These are phyloP conservation scores for Acidiella bohemica DNA, from an alignment of 495 filamentous ascomycete species.

Conservation along the genomic window DNA sequence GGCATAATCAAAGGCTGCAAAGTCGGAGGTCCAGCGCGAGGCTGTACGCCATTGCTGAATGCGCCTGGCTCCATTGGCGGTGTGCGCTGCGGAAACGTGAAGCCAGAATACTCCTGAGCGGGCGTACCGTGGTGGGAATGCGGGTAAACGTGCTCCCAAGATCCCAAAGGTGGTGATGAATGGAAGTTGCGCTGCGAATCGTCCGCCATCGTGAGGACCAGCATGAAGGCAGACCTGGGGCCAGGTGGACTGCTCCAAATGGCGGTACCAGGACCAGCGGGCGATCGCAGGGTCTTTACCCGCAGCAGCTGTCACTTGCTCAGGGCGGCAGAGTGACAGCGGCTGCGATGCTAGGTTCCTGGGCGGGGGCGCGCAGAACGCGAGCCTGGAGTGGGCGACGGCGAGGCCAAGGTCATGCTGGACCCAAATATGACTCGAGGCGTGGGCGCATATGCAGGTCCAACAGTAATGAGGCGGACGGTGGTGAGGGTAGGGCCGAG, in stretches of 20 bases:
- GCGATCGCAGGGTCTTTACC: conserved; percentile 9
- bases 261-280: neutral
- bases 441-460: conserved; percentile 10
- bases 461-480: no score
- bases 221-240: neutral
- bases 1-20: conserved; percentile 39
- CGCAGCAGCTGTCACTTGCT: conserved; percentile 13
- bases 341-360: conserved; percentile 9
- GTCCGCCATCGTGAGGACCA: conserved; percentile 11
- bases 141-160: conserved; percentile 18
- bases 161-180: conserved; percentile 13
- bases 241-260: neutral
- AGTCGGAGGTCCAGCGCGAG: conserved; percentile 32
- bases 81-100: conserved; percentile 29
- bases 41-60: conserved; percentile 28
- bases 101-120: conserved; percentile 33
- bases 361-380: conserved; percentile 5
- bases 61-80: conserved; percentile 30
- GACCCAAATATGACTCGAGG: conserved; percentile 1
- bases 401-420: conserved; percentile 7
- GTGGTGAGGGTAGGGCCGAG: no score
- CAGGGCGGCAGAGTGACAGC: conserved; percentile 6
- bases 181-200: conserved; percentile 11
- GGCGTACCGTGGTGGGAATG: conserved; percentile 32
- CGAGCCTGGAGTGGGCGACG: conserved; percentile 5